Evolutionary conservation across 176 grass and related monocot genomes (phyloP), one percentile per base, ranked within the genome.

Genomic region (Guadua angustifolia): DNA sequence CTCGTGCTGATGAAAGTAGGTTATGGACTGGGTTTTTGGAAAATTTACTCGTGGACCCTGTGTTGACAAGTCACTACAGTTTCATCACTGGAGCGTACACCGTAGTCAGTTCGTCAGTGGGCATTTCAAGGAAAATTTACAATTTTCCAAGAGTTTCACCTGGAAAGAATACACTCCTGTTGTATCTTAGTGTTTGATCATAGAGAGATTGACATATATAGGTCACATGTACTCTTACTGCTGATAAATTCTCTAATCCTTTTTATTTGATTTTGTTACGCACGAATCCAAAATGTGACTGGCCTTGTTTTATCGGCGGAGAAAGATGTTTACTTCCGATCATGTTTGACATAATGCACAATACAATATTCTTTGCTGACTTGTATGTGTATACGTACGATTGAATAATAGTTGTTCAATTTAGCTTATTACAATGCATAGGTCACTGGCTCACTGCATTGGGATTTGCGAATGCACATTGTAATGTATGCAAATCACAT

Each of bases 21-120:
- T 19, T 99, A 95, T 84, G 93, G 93, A 6, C 74, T 99, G 25
- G 88, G 93, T 43, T 89, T 95, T 87, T 99, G 96, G 93, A 95
- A 94, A 83, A 85, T 95, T 72, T 81, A 86, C 81, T 91, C 77
- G 0, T 95, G 87, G 82, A 78, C 22, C 38, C 21, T 38, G 1
- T 67, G 60, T 44, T 80, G 36, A 77, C 74, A 22, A 66, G 24
- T 75, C 47, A 80, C 26, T 45, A 60, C 56, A 70, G 55, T 45
- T 80, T 76, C 62, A 36, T 80, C 74, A 46, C 60, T 43, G 49
- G 45, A 85, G 50, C 62, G 9, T 85, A 84, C 32, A 70, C 71
- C 64, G 24, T 82, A 66, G 16, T 16, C 73, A 83, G 49, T 50
- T 49, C 7, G 0, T 79, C 40, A 17, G 56, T 1, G 2, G 9